phyloP scores from a whole-genome alignment of 306 rosid genomes.

The Castanea crenata region DNA sequence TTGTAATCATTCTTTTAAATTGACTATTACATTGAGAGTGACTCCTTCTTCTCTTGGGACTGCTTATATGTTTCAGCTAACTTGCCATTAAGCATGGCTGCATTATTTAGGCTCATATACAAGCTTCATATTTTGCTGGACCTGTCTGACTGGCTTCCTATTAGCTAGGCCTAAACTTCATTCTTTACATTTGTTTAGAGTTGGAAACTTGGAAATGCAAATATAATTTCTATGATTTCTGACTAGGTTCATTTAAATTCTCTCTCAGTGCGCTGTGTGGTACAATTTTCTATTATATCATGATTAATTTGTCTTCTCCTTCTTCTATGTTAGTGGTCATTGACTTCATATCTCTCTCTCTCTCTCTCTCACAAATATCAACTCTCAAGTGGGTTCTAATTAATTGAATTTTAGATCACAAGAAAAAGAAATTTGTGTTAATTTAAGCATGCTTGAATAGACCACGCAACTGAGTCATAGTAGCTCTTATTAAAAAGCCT shows the following conservation, averaged over 20 bases:
- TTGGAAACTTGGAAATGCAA: background rate
- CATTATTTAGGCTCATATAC: background rate
- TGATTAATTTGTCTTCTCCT: background rate
- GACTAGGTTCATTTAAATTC: background rate
- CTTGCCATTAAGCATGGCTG: background rate
- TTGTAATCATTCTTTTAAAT: background rate
- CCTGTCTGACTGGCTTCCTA: background rate
- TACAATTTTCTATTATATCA: background rate
- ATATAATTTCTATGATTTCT: background rate
- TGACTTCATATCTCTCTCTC: background rate
- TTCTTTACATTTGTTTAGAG: background rate
- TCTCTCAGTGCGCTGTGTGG: background rate
- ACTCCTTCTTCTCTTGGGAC: background rate
- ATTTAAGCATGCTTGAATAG: conserved; percentile 19
- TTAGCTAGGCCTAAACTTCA: background rate
- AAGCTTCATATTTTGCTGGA: background rate
- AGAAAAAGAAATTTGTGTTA: background rate
- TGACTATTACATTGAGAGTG: background rate
- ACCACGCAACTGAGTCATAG: background rate
- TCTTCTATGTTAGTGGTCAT: background rate
- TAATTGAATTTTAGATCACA: background rate
- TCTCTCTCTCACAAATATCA: background rate
- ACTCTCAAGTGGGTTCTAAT: conserved; percentile 13
- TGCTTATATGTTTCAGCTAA: background rate
- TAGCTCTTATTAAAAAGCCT: background rate